phyloP scores from a whole-genome alignment of 192 early-diverging fungal species.

The Geosiphon pyriformis region DNA sequence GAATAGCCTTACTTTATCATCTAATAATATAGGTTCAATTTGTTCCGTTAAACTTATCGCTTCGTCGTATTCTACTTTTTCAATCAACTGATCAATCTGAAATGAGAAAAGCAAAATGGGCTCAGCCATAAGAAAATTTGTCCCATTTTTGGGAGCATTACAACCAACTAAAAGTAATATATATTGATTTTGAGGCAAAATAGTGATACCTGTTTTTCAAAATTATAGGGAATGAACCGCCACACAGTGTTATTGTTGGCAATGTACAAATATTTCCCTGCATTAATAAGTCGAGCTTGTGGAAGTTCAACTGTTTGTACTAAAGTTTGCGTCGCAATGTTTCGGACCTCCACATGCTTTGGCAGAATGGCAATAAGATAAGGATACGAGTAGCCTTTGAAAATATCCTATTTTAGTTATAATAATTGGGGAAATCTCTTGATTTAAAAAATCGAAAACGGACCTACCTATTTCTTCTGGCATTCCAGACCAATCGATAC shows the following conservation, averaged over 20 bases:
- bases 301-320: slow-evolving; percentile 77
- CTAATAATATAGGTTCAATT: slow-evolving; percentile 65
- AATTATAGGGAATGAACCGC: slow-evolving; percentile 60
- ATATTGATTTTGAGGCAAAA: too few species aligned
- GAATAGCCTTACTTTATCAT: slow-evolving; percentile 46
- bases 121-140: not conserved
- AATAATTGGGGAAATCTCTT: not conserved
- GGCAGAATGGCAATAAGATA: slow-evolving; percentile 68
- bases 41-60: slow-evolving; percentile 71
- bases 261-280: slow-evolving; percentile 72
- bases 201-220: slow-evolving; percentile 49
- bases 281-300: slow-evolving; percentile 56
- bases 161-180: not conserved
- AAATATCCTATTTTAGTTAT: not conserved
- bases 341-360: slow-evolving; percentile 77
- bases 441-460: too few species aligned
- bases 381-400: slow-evolving; percentile 55
- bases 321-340: slow-evolving; percentile 72
- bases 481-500: slow-evolving; percentile 56
- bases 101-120: slow-evolving; percentile 27
- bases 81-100: slow-evolving; percentile 69
- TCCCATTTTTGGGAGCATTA: not conserved
- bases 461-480: slow-evolving; percentile 56
- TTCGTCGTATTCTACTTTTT: slow-evolving; percentile 65
- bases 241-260: slow-evolving; percentile 62